Evolutionary conservation across 2,329 filamentous ascomycete genomes (phyloP), one percentile per base, ranked within the genome.

Genomic region (Claviceps digitariae): DNA sequence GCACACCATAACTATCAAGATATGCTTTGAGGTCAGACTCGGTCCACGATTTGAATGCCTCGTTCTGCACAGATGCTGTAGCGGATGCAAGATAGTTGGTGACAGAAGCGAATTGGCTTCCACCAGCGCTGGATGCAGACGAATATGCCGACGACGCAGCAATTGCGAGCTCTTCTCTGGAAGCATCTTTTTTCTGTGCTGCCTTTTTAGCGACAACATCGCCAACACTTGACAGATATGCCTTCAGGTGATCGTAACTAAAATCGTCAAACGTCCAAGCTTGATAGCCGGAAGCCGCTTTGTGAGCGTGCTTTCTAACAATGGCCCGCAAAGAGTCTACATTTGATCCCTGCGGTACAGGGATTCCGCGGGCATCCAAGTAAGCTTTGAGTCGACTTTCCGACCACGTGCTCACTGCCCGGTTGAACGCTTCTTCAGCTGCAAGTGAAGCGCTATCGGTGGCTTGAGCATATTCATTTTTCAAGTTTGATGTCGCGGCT

Each of bases 231-330:
- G 63, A 61, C 10, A 84, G 70, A 55, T 81, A 82, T 1, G 70
- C 65, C 63, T 82, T 83, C 48, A 91, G 68, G 62, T 87, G 86
- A 2, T 88, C 83, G 51, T 77, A 74, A 41, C 81, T 86, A 68
- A 85, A 82, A 57, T 88, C 87, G 59, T 90, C 86, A 64, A 89
- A 90, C 17, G 83, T 88, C 86, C 87, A 90, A 3, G 83, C 79
- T 55, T 73, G 84, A 72, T 79, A 87, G 20, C 80, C 82, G 48
- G 74, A 74, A 9, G 81, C 75, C 48, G 83, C 84, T 69, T 86
- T 84, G 71, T 90, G 82, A 27, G 79, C 74, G 65, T 88, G 74
- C 62, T 86, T 79, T 60, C 87, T 81, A n/a, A 89, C 87, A 55
- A 84, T 74, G 29, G 86, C 84, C 41, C 87, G 72, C 23, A 91